Base-by-base conservation (phyloP, 108 stramenopile species). In the Seminavis robusta region DNA sequence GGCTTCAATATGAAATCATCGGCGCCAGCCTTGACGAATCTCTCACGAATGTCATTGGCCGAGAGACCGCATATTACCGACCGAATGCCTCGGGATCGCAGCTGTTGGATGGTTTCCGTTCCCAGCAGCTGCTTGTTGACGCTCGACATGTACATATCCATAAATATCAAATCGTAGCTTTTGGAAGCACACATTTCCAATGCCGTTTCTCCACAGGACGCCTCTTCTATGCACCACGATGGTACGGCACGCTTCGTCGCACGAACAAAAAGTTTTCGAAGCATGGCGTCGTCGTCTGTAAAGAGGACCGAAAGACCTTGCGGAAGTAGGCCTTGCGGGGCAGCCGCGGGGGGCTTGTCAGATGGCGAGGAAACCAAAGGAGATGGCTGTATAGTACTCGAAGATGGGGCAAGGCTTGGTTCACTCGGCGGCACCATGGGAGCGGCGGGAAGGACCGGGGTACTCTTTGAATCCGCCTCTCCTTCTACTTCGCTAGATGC, bases 1-100 rank as follows among this genome's bases (percentile, higher is more conserved):
- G 79, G 79, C 34, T 81, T 81, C 52, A 81, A 53, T 19, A 63
- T 51, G 42, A 81, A 81, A 6, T 47, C 39, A 54, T 81, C 56
- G 5, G 71, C 67, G 10, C 79, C 79, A 3, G 54, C 54, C 13
- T 37, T 13, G 10, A 10, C 71, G 6, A 21, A 10, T 43, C 21
- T 19, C 15, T 73, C 71, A 21, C 65, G 3, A 19, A 17, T 68
- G 52, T 80, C 70, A 56, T 76, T 81, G 5, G 79, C 79, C 10
- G 71, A 73, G 20, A 81, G 27, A 15, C 54, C 61, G 21, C 61
- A 62, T 40, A 62, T 62, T 6, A 11, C 8, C 13, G 26, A 27
- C 15, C 9, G 7, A 3, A 52, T 39, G 15, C 61, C 61, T 33
- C 37, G 23, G 33, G 23, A 17, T 17, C 61, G 49, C 20, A 62